Evolutionary conservation across 2,329 filamentous ascomycete species (phyloP).

Genomic region (Penicillium sp.): DNA sequence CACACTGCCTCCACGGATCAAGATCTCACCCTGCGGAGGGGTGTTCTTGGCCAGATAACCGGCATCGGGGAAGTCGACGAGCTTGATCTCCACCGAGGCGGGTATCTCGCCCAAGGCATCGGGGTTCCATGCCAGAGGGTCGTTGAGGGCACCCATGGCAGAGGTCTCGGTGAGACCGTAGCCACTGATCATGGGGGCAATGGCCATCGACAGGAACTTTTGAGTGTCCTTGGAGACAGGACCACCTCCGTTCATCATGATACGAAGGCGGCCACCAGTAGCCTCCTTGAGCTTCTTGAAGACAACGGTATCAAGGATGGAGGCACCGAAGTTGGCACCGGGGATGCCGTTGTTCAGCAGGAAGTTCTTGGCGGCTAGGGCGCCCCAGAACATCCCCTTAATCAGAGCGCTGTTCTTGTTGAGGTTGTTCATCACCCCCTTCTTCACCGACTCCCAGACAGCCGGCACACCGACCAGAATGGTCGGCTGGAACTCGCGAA

Average conservation of each 20-base stretch:
- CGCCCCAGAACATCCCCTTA: conserved; percentile 74
- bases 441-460: conserved; percentile 96
- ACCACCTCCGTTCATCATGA: conserved; percentile 92
- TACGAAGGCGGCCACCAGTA: conserved; percentile 81
- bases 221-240: conserved; percentile 84
- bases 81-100: conserved; percentile 78
- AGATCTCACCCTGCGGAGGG: conserved; percentile 88
- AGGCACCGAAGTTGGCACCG: conserved; percentile 53
- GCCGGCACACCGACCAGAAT: conserved; percentile 92
- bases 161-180: conserved; percentile 95
- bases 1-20: conserved; percentile 75
- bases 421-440: conserved; percentile 81
- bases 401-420: conserved; percentile 67
- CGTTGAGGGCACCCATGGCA: conserved; percentile 58
- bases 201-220: conserved; percentile 84
- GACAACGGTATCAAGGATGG: conserved; percentile 73
- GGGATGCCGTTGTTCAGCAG: conserved; percentile 54
- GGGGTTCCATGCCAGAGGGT: conserved; percentile 80
- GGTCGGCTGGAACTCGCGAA: conserved; percentile 84
- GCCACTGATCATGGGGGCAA: conserved; percentile 90
- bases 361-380: conserved; percentile 60
- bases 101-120: conserved; percentile 74
- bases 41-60: conserved; percentile 73
- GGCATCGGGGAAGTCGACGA: conserved; percentile 86
- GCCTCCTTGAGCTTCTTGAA: conserved; percentile 90